These are phyloP conservation scores for Fusarium multiceps DNA, from an alignment of 2,329 filamentous ascomycete species.

Conservation along the genomic window DNA sequence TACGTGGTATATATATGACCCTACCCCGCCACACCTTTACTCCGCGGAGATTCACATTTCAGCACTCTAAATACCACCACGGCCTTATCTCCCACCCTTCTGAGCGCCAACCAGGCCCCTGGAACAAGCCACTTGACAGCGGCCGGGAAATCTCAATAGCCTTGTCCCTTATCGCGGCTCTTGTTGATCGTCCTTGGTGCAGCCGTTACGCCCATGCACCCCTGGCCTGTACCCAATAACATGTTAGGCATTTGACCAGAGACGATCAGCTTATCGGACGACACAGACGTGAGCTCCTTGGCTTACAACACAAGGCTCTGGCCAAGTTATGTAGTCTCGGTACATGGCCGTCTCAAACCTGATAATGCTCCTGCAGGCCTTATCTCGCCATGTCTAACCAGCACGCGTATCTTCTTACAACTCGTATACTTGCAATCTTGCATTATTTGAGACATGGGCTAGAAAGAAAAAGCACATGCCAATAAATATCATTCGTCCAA, in stretches of 20 bases:
- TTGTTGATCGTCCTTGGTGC: conserved; percentile 28
- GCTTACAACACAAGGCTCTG: conserved; percentile 40
- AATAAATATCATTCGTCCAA: conserved; percentile 5
- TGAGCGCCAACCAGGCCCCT: conserved; percentile 24
- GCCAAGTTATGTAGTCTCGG: conserved; percentile 26
- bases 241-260: conserved; percentile 35
- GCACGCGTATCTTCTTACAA: conserved; percentile 6
- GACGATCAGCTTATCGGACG: conserved; percentile 39
- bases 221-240: conserved; percentile 41
- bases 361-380: conserved; percentile 27
- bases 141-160: conserved; percentile 28
- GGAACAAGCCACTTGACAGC: conserved; percentile 14
- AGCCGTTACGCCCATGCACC: conserved; percentile 20
- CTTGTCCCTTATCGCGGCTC: conserved; percentile 35
- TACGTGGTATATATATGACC: conserved; percentile 37
- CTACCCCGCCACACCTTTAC: conserved; percentile 30
- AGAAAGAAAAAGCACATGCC: conserved; percentile 21
- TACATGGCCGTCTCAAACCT: conserved; percentile 28
- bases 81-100: conserved; percentile 40
- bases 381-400: conserved; percentile 39
- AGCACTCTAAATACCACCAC: conserved; percentile 30
- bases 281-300: conserved; percentile 34
- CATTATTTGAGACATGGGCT: conserved; percentile 24
- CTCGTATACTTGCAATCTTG: conserved; percentile 11
- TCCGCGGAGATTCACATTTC: conserved; percentile 46